Evolutionary conservation across 306 rosid genomes (phyloP).

Genomic region (Crataegus laevigata): DNA sequence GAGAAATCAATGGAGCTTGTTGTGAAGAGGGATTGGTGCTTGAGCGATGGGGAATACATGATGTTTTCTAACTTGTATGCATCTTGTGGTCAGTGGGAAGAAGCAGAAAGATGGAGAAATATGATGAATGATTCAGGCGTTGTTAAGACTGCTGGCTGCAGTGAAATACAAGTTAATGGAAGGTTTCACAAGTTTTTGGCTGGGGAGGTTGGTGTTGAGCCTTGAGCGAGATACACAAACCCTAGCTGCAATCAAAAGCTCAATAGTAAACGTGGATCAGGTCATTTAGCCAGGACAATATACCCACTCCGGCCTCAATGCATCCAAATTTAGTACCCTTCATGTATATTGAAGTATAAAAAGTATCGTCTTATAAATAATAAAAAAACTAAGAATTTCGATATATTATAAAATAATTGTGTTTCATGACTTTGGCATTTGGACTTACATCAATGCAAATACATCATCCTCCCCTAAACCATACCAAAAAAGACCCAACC

Average conservation of each 20-base stretch:
- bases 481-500: background rate
- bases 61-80: constrained; percentile 29
- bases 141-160: constrained; percentile 24
- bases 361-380: background rate
- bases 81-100: constrained; percentile 22
- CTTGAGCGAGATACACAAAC: background rate
- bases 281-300: background rate
- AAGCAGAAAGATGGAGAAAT: constrained; percentile 24
- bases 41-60: constrained; percentile 28
- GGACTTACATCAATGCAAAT: background rate
- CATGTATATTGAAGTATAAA: background rate
- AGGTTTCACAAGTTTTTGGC: constrained; percentile 26
- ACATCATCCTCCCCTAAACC: background rate
- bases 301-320: background rate
- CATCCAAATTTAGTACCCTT: too few relatives aligned
- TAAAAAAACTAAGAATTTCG: background rate
- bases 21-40: background rate
- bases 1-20: constrained; percentile 19
- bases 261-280: too few relatives aligned
- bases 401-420: background rate
- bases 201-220: constrained; percentile 2
- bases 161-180: constrained; percentile 14
- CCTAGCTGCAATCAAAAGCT: background rate
- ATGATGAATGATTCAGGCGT: constrained; percentile 29
- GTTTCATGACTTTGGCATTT: background rate